phyloP scores from a whole-genome alignment of 306 rosid species.

The Ormosia emarginata region DNA sequence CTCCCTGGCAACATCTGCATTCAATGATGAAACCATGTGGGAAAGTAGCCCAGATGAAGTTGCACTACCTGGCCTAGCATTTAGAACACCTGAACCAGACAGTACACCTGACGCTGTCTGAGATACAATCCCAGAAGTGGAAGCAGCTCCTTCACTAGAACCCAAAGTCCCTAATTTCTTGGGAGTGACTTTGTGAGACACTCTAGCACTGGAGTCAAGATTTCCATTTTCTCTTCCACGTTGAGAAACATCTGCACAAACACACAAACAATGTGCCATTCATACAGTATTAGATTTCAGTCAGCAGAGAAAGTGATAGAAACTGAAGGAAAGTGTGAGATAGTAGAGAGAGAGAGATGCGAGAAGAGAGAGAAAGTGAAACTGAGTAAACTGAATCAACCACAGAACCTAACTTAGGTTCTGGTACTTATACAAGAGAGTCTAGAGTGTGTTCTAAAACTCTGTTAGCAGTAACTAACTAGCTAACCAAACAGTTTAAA shows the following conservation, averaged over 20 bases:
- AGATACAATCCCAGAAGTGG: slow-evolving; percentile 86
- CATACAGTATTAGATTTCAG: neutral
- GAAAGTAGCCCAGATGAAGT: slow-evolving; percentile 96
- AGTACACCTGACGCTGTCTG: slow-evolving; percentile 98
- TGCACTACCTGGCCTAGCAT: slow-evolving; percentile 98
- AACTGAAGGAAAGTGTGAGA: no score
- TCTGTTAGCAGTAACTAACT: no score
- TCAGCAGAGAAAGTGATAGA: no score
- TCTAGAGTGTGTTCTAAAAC: no score
- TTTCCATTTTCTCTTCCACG: slow-evolving; percentile 92
- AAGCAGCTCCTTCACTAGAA: slow-evolving; percentile 80
- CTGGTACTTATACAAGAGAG: no score
- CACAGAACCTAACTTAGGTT: no score
- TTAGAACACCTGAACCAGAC: slow-evolving; percentile 97
- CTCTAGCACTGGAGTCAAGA: slow-evolving; percentile 67
- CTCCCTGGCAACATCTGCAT: slow-evolving; percentile 93
- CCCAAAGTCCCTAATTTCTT: slow-evolving; percentile 67
- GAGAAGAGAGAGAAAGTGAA: no score
- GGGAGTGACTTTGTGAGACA: slow-evolving; percentile 55
- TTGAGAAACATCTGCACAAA: slow-evolving; percentile 82
- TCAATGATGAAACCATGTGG: slow-evolving; percentile 90
- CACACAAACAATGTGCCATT: slow-evolving; percentile 27
- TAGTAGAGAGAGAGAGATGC: no score
- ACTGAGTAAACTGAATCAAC: no score
- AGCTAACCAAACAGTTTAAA: no score